Evolutionary conservation across 176 grass and related monocot species (phyloP).

Genomic region (Carex cristatella): DNA sequence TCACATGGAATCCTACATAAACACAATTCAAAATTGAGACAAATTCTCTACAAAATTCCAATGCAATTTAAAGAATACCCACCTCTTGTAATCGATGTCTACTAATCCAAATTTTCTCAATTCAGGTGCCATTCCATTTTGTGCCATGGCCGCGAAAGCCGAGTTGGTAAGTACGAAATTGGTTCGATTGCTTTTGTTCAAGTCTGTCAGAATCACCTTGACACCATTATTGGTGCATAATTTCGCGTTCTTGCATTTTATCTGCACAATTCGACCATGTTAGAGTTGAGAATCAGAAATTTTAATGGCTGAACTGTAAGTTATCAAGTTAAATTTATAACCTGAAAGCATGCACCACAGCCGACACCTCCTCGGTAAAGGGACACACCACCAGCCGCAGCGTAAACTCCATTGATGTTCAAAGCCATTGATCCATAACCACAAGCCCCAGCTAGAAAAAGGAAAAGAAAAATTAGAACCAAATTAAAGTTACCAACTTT

Average conservation of each 20-base stretch:
- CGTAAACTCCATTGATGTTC: slow-evolving; percentile 38
- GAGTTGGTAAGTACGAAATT: slow-evolving; percentile 46
- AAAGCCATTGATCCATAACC: slow-evolving; percentile 62
- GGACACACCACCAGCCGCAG: slow-evolving; percentile 34
- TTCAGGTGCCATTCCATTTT: slow-evolving; percentile 32
- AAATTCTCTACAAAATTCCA: slow-evolving; percentile 22
- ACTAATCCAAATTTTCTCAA: slow-evolving; percentile 35
- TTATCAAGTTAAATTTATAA: slow-evolving; percentile 9
- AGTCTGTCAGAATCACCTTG: slow-evolving; percentile 59
- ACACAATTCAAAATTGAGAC: not conserved
- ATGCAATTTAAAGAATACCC: not conserved
- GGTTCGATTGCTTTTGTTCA: slow-evolving; percentile 53
- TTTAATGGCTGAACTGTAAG: not conserved
- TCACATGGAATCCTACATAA: slow-evolving; percentile 66
- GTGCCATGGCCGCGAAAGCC: slow-evolving; percentile 72
- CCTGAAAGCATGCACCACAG: slow-evolving; percentile 89
- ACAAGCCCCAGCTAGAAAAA: slow-evolving; percentile 58
- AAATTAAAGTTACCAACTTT: not conserved
- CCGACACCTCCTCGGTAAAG: slow-evolving; percentile 60
- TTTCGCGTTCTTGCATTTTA: slow-evolving; percentile 60
- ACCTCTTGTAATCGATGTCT: slow-evolving; percentile 88
- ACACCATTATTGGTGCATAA: slow-evolving; percentile 44
- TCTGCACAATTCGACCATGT: slow-evolving; percentile 21
- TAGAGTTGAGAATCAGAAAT: not conserved
- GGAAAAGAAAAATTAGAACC: not conserved